These are phyloP conservation scores for Acanthamoeba healyi DNA, from an alignment of 208 protist genomes.

Conservation along the genomic window DNA sequence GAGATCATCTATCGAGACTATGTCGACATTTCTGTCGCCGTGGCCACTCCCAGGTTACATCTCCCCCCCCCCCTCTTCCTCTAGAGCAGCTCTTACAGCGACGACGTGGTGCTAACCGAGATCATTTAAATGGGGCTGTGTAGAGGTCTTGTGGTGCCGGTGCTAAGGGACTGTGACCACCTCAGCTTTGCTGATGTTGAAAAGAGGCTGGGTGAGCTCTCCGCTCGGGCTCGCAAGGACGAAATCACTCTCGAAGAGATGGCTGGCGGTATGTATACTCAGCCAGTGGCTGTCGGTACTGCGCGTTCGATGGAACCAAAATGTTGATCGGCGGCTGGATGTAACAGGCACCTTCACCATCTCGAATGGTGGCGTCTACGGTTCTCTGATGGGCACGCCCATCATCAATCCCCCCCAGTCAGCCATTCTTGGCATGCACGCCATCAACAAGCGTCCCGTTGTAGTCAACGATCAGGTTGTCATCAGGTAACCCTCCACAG, in stretches of 20 bases:
- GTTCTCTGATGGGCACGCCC: constrained; percentile 98
- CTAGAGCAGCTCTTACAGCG: no score
- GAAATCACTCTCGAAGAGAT: constrained; percentile 98
- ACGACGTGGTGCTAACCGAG: no score
- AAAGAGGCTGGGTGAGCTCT: constrained; percentile 95
- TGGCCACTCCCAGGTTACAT: constrained; percentile 94
- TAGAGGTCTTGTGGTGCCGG: constrained; percentile 97
- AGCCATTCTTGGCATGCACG: constrained; percentile 99
- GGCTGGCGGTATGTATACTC: constrained; percentile 95
- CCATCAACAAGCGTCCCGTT: constrained; percentile 96
- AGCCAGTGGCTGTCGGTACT: no score
- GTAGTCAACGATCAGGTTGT: constrained; percentile 92
- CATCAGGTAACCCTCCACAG: not conserved
- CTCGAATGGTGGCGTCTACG: constrained; percentile 98
- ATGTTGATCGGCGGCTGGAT: constrained; percentile 89
- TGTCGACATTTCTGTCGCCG: constrained; percentile 98
- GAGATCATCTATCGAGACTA: constrained; percentile 99
- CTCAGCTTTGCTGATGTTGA: constrained; percentile 97
- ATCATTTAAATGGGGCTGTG: no score
- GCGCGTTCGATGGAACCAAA: constrained; percentile 89
- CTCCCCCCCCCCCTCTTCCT: not conserved
- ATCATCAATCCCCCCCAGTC: constrained; percentile 99
- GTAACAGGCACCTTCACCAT: constrained; percentile 97
- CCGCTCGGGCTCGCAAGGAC: constrained; percentile 92
- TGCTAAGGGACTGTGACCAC: constrained; percentile 97